Conservation (phyloP, 495 filamentous ascomycete species). For the Aspergillus kassunensis region DNA sequence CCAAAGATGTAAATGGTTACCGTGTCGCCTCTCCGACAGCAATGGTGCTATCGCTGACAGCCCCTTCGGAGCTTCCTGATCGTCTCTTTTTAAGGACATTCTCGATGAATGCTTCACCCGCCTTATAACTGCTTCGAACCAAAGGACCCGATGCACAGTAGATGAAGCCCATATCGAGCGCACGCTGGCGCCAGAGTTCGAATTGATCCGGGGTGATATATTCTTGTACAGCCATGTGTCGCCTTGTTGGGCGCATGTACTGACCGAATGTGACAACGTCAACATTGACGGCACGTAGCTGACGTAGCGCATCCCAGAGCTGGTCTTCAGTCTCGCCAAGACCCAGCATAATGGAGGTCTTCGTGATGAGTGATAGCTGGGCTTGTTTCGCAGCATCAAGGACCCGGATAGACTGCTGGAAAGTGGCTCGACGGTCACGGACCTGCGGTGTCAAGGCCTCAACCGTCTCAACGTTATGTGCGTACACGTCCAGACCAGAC, state of each 20-base stretch:
- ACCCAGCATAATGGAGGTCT: constrained; percentile 96
- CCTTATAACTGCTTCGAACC: constrained; percentile 93
- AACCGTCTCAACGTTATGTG: constrained; percentile 95
- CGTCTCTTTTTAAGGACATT: constrained; percentile 90
- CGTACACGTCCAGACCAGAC: constrained; percentile 92
- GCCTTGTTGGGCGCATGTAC: constrained; percentile 98
- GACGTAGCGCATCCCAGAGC: constrained; percentile 72
- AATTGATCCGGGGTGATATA: constrained; percentile 90
- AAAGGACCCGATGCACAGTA: constrained; percentile 93
- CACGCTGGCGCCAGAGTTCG: constrained; percentile 84
- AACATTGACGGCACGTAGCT: constrained; percentile 73
- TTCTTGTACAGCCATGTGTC: constrained; percentile 92
- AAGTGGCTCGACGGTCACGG: constrained; percentile 84
- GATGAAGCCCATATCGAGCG: constrained; percentile 91
- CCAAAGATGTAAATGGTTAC: constrained; percentile 19
- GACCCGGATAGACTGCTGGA: constrained; percentile 78
- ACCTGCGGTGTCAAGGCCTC: constrained; percentile 87
- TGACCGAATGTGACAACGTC: constrained; percentile 98
- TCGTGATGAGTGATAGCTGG: constrained; percentile 77
- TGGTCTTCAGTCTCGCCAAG: constrained; percentile 91
- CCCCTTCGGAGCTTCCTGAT: constrained; percentile 29
- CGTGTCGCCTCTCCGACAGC: constrained; percentile 28
- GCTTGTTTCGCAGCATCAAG: constrained; percentile 77
- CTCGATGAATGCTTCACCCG: constrained; percentile 97
- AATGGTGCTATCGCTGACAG: constrained; percentile 21